A percentile compares a stretch with the other conserved stretches of the same genome.
These are phyloP conservation scores for Zygosaccharomyces pseudobailii DNA, from an alignment of 1,139 yeast species.

Conservation along the genomic window DNA sequence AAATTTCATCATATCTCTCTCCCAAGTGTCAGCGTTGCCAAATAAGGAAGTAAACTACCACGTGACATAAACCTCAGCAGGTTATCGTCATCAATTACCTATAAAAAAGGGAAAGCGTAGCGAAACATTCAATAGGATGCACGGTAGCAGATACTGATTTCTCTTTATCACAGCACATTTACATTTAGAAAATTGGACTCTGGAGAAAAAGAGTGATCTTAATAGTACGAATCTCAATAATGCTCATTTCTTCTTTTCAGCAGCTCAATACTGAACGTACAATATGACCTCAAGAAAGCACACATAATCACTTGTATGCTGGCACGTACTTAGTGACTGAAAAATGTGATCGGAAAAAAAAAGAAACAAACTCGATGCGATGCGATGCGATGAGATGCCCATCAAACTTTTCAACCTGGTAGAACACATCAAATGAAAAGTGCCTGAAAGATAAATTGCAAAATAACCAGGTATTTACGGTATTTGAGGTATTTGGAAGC, in stretches of 20 bases:
- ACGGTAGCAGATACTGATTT: background rate
- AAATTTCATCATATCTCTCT: too few species aligned
- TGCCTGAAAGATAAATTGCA: background rate
- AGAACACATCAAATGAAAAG: background rate
- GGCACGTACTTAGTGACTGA: background rate
- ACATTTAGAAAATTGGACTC: too few species aligned
- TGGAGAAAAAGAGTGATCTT: too few species aligned
- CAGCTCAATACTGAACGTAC: too few species aligned
- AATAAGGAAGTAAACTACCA: background rate
- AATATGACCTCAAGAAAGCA: too few species aligned
- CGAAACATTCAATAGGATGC: too few species aligned
- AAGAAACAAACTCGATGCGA: constrained; percentile 1
- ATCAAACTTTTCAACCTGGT: constrained; percentile 3
- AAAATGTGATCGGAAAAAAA: background rate
- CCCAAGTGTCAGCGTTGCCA: background rate
- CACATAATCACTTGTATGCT: background rate
- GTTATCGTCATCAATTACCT: too few species aligned
- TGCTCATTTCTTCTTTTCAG: too few species aligned
- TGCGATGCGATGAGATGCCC: constrained; percentile 6
- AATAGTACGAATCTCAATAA: too few species aligned
- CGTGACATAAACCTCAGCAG: too few species aligned
- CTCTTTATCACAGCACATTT: background rate
- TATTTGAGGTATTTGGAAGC: background rate
- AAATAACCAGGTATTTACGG: background rate
- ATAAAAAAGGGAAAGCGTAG: too few species aligned